These are phyloP conservation scores for Sphaerosporella brunnea DNA, from an alignment of 495 filamentous ascomycete genomes.

Conservation along the genomic window DNA sequence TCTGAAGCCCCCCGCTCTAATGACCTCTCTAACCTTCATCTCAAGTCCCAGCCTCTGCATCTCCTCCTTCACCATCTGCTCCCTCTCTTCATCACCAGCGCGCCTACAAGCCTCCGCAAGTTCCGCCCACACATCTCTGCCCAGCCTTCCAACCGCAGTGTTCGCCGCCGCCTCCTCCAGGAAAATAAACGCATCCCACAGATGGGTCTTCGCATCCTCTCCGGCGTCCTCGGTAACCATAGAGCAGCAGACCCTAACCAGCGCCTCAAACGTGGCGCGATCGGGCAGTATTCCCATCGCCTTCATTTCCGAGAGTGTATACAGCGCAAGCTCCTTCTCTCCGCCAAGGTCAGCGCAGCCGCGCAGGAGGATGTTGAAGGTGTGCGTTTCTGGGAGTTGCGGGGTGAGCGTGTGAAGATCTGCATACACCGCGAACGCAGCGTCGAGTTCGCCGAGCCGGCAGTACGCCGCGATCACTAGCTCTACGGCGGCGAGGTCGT, in stretches of 20 bases:
- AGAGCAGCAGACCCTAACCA: slow-evolving; percentile 47
- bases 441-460: slow-evolving; percentile 29
- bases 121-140: slow-evolving; percentile 29
- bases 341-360: slow-evolving; percentile 37
- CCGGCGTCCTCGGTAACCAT: too few species aligned
- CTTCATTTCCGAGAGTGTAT: slow-evolving; percentile 57
- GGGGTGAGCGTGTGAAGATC: slow-evolving; percentile 38
- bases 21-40: too few species aligned
- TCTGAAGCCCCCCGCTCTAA: too few species aligned
- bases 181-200: slow-evolving; percentile 39
- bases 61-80: slow-evolving; percentile 29
- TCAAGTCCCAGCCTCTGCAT: slow-evolving; percentile 26
- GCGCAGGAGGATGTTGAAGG: slow-evolving; percentile 49
- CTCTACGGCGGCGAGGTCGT: slow-evolving; percentile 36
- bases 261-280: slow-evolving; percentile 43
- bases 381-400: slow-evolving; percentile 38
- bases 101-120: slow-evolving; percentile 31
- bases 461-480: slow-evolving; percentile 41
- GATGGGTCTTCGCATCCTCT: too few species aligned
- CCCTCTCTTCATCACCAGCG: slow-evolving; percentile 29
- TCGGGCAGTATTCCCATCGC: slow-evolving; percentile 43
- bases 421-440: slow-evolving; percentile 54
- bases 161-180: slow-evolving; percentile 37
- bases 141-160: slow-evolving; percentile 19
- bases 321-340: slow-evolving; percentile 42